Conservation (phyloP, 2,329 filamentous ascomycete genomes). For the Cercospora zeae-maydis region DNA sequence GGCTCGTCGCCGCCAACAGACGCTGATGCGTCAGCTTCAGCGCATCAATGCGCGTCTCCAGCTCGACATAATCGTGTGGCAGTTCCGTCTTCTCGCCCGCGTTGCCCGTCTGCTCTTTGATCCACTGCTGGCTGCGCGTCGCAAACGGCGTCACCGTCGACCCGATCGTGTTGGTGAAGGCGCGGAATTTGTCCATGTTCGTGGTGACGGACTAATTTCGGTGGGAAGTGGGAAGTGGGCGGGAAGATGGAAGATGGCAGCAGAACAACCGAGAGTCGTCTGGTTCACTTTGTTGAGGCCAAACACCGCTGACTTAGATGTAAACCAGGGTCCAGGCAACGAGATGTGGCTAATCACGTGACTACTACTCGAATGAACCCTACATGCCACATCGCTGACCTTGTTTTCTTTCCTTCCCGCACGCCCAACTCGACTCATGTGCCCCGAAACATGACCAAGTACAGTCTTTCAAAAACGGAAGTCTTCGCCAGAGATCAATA, state of each 20-base stretch:
- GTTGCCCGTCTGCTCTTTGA: conserved; percentile 95
- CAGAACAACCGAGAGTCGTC: not conserved
- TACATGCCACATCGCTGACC: no score
- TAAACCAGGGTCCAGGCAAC: not conserved
- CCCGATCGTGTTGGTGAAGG: conserved; percentile 59
- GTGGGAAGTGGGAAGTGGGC: not conserved
- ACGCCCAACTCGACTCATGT: no score
- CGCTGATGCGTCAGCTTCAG: conserved; percentile 96
- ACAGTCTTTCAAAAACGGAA: no score
- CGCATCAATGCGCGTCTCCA: conserved; percentile 97
- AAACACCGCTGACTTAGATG: not conserved
- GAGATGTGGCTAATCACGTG: not conserved
- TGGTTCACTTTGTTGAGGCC: not conserved
- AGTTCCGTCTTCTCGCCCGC: conserved; percentile 97
- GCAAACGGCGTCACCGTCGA: conserved; percentile 88
- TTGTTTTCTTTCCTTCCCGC: no score
- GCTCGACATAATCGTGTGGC: conserved; percentile 93
- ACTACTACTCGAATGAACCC: no score
- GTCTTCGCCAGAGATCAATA: no score
- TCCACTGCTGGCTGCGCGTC: conserved; percentile 90
- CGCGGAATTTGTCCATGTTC: conserved; percentile 65
- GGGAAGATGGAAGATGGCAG: not conserved
- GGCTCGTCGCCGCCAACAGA: conserved; percentile 91
- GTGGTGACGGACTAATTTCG: not conserved
- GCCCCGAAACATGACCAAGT: no score